A percentile compares a stretch with the other conserved stretches of the same genome.
Evolutionary conservation across 2,329 filamentous ascomycete genomes (phyloP).

Genomic region (Aureobasidium sp.): DNA sequence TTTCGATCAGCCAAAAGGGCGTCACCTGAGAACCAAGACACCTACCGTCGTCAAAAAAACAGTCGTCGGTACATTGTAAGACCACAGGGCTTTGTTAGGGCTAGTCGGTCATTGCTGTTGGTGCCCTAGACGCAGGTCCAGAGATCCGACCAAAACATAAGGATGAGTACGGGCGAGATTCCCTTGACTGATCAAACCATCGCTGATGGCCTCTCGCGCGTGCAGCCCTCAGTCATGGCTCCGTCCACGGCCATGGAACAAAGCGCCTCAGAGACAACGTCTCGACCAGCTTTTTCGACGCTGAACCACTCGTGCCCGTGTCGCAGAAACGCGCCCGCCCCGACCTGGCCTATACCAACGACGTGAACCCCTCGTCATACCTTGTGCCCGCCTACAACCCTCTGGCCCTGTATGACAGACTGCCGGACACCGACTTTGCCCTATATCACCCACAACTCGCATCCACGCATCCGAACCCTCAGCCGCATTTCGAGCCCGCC

Average conservation of each 20-base stretch:
- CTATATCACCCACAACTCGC: background rate
- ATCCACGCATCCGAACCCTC: background rate
- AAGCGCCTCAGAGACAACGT: conserved; percentile 5
- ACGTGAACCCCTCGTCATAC: conserved; percentile 4
- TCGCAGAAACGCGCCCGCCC: background rate
- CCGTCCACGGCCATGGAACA: background rate
- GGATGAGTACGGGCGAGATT: conserved; percentile 3
- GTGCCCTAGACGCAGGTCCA: background rate
- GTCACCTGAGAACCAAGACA: background rate
- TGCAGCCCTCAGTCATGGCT: background rate
- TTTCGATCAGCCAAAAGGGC: background rate
- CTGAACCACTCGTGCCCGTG: background rate
- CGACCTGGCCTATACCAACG: background rate
- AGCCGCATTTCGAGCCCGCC: background rate
- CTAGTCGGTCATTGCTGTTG: background rate
- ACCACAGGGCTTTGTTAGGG: conserved; percentile 8
- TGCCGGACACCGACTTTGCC: background rate
- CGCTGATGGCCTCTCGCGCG: conserved; percentile 3
- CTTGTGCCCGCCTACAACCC: background rate
- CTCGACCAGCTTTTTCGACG: background rate
- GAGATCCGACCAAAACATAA: background rate
- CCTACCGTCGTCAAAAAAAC: background rate
- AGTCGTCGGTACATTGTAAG: background rate
- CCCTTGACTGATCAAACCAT: background rate
- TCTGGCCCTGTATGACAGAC: conserved; percentile 1